Conservation (phyloP, 2,329 filamentous ascomycete genomes). For the Ceratocystis albifundus region DNA sequence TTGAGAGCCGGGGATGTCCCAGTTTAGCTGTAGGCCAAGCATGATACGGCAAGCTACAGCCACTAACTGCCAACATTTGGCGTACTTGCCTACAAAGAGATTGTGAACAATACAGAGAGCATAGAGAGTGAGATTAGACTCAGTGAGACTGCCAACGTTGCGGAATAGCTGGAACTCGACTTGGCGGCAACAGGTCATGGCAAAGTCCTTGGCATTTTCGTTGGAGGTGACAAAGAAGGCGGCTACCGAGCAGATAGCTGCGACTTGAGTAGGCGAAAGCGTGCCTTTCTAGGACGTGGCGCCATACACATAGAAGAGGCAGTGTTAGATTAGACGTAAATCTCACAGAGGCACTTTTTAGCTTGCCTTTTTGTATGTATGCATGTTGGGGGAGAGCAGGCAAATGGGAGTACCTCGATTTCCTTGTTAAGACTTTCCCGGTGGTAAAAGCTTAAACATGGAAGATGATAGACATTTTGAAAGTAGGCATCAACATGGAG, state of each 20-base stretch:
- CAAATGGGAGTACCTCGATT: slow-evolving; percentile 28
- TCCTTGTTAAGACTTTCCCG: slow-evolving; percentile 30
- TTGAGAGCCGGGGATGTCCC: slow-evolving; percentile 29
- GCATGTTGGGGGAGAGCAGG: not conserved
- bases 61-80: slow-evolving; percentile 34
- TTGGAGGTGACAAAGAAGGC: slow-evolving; percentile 31
- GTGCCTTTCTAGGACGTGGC: slow-evolving; percentile 28
- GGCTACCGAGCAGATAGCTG: slow-evolving; percentile 33
- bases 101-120: slow-evolving; percentile 32
- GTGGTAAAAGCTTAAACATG: slow-evolving; percentile 34
- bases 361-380: not conserved
- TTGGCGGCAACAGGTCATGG: slow-evolving; percentile 32
- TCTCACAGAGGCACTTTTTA: not conserved
- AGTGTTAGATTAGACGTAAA: not conserved
- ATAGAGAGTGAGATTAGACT: slow-evolving; percentile 30
- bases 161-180: slow-evolving; percentile 34
- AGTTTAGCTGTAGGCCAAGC: slow-evolving; percentile 33
- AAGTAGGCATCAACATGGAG: slow-evolving; percentile 34
- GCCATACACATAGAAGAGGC: not conserved
- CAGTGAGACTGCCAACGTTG: slow-evolving; percentile 32
- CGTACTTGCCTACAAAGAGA: slow-evolving; percentile 31
- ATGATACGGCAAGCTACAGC: slow-evolving; percentile 32
- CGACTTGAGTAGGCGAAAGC: slow-evolving; percentile 31
- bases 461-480: slow-evolving; percentile 32
- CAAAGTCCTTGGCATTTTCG: slow-evolving; percentile 30